A percentile compares a stretch with the other conserved stretches of the same genome.
Evolutionary conservation across 768 basidiomycete genomes (phyloP).

Genomic region (Amanita rubescens): DNA sequence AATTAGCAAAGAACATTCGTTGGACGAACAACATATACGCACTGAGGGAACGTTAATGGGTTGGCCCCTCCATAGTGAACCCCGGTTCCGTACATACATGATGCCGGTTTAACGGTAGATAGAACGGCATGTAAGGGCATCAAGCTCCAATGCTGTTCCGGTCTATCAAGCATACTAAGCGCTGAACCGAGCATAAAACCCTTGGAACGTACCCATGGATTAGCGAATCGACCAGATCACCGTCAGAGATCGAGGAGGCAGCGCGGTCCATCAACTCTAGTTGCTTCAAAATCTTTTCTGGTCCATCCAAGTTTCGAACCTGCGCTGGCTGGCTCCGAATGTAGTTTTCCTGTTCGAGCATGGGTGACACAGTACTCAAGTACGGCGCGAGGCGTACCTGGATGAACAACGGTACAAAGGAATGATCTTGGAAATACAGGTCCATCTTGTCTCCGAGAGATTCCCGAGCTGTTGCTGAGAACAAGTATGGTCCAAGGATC

Average conservation of each 20-base stretch:
- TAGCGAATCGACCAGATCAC: slow-evolving; percentile 85
- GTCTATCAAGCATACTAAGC: slow-evolving; percentile 32
- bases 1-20: neutral
- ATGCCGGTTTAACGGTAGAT: slow-evolving; percentile 87
- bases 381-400: slow-evolving; percentile 43
- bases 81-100: slow-evolving; percentile 67
- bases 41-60: slow-evolving; percentile 80
- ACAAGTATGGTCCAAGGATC: slow-evolving; percentile 86
- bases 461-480: slow-evolving; percentile 73
- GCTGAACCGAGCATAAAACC: neutral
- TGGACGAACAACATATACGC: slow-evolving; percentile 22
- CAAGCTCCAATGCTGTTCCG: slow-evolving; percentile 93
- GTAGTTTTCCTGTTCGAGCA: slow-evolving; percentile 81
- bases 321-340: slow-evolving; percentile 72
- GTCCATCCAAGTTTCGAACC: slow-evolving; percentile 49
- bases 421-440: slow-evolving; percentile 92
- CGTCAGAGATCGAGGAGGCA: slow-evolving; percentile 89
- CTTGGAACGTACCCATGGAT: slow-evolving; percentile 74
- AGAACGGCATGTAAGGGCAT: slow-evolving; percentile 92
- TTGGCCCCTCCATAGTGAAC: slow-evolving; percentile 60
- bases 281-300: slow-evolving; percentile 59
- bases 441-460: slow-evolving; percentile 91
- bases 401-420: slow-evolving; percentile 91
- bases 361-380: neutral
- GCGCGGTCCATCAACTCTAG: slow-evolving; percentile 82